A percentile compares a stretch with the other conserved stretches of the same genome.
Evolutionary conservation across 176 grass and related monocot species (phyloP).

Genomic region (Saccharum officinarum): DNA sequence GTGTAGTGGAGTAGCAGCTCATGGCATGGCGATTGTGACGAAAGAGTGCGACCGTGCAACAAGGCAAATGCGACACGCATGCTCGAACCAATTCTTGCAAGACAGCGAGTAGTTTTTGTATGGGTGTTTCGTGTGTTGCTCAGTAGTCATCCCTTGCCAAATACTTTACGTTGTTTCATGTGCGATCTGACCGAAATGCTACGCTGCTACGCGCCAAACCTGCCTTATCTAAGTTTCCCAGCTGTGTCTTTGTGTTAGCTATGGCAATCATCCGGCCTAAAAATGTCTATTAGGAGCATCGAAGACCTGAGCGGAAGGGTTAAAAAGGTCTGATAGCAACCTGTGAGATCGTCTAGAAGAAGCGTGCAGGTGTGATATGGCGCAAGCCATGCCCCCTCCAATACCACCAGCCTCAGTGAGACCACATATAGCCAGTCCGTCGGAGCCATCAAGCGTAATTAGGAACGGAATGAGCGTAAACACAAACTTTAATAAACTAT

Average conservation of each 20-base stretch:
- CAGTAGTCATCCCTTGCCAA: background rate
- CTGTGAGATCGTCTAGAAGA: background rate
- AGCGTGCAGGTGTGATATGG: background rate
- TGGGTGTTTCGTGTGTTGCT: background rate
- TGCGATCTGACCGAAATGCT: constrained; percentile 15
- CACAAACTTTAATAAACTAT: no score
- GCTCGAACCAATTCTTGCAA: constrained; percentile 1
- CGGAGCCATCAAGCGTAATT: background rate
- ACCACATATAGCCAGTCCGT: background rate
- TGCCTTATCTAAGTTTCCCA: background rate
- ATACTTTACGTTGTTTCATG: background rate
- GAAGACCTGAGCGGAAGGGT: background rate
- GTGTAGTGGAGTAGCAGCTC: background rate
- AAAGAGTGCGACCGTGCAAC: background rate
- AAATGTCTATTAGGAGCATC: background rate
- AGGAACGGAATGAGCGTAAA: background rate
- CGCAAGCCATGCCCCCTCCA: background rate
- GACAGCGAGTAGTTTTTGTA: background rate
- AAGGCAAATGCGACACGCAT: background rate
- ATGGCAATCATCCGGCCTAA: background rate
- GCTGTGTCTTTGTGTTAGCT: background rate
- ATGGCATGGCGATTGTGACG: background rate
- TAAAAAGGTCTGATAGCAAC: background rate
- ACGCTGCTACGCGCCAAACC: background rate
- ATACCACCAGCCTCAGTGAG: background rate